Percentiles rank a stretch among this genome's conserved stretches.
phyloP scores from a whole-genome alignment of 257 asterid species.

The Jacaranda copaia region DNA sequence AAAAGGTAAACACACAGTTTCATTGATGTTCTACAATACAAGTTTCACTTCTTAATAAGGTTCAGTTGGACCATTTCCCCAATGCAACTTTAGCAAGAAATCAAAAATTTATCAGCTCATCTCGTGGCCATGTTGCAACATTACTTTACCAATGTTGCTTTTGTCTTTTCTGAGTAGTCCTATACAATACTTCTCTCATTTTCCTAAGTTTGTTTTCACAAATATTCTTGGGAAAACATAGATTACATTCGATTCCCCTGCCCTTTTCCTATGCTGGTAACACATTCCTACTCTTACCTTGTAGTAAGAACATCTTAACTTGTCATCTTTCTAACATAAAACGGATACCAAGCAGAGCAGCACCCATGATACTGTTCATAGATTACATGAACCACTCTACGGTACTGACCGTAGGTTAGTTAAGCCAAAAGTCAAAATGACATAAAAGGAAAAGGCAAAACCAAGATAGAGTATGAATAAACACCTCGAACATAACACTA shows the following conservation, averaged over 20 bases:
- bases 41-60: no score
- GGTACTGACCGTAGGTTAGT: background rate
- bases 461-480: constrained; percentile 20
- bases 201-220: constrained; percentile 18
- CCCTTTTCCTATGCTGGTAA: constrained; percentile 2
- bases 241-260: background rate
- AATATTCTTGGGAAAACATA: constrained; percentile 13
- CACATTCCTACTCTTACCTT: constrained; percentile 8
- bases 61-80: no score
- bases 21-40: no score
- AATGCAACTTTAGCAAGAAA: no score
- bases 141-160: background rate
- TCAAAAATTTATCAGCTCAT: no score
- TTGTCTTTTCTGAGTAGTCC: constrained; percentile 5
- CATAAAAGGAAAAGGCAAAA: constrained; percentile 19
- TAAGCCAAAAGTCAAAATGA: constrained; percentile 15
- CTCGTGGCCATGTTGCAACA: no score
- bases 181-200: constrained; percentile 5
- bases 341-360: constrained; percentile 7
- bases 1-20: no score
- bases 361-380: background rate
- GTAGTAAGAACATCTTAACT: constrained; percentile 7
- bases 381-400: constrained; percentile 19
- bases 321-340: constrained; percentile 8
- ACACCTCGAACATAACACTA: constrained; percentile 91